Base-by-base conservation (phyloP, 78 protist species). In the Chrysochromulina tobinii region DNA sequence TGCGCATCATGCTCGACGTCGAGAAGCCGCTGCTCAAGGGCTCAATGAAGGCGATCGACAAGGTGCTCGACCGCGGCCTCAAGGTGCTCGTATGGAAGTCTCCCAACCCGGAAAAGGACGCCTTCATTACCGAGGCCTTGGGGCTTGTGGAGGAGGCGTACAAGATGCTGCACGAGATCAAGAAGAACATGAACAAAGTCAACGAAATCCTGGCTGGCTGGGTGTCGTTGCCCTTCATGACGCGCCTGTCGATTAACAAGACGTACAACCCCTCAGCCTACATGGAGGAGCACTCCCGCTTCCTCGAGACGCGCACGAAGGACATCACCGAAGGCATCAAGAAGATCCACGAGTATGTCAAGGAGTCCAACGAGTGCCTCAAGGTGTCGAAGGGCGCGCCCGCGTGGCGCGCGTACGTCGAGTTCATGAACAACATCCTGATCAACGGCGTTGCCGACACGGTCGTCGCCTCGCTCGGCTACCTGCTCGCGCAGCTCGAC, bases 11-110 rank as follows among this genome's bases (percentile, higher is more conserved):
- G 50, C 86, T 93, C n/a, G 92, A 21, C 20, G 98, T 93, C 15
- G 98, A 96, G 94, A 77, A 68, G 81, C 98, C 98, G 51, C 93
- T 97, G n/a, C 48, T 97, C 57, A 58, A 51, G 89, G 57, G 11
- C 15, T 68, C 89, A 89, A 81, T 97, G 58, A 81, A 89, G 21
- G 57, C 1, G 23, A 90, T 96, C 93, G 96, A 94, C 92, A 77
- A 77, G 59, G 89, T 77, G 27, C 96, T 95, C 25, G 83, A 93
- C 55, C n/a, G 72, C 7, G 96, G 90, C 25, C 55, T 88, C 23
- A 0, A 69, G 23, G 27, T n/a, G 38, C 77, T 87, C 57, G 50
- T 61, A 58, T 79, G 92, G 75, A 68, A 85, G 64, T 2, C 66
- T 23, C 53, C 38, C 8, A 53, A 72, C n/a, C 51, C 81, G 25